phyloP scores from a whole-genome alignment of 2,329 filamentous ascomycete species.

The Pestalotiopsis fici region DNA sequence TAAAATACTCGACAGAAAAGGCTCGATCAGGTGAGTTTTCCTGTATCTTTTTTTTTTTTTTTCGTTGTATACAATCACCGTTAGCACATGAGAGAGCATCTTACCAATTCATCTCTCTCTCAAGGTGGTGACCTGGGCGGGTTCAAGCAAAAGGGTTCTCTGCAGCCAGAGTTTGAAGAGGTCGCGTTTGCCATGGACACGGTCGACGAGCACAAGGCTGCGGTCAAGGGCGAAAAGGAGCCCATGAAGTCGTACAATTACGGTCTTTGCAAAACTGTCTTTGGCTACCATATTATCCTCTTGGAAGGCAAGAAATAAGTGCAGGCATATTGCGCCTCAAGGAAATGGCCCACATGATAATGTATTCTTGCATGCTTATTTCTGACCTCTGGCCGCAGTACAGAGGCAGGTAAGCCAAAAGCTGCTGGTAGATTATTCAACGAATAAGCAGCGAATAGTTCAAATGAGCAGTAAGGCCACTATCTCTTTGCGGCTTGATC shows the following conservation, averaged over 20 bases:
- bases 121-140: not conserved
- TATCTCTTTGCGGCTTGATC: too few relatives aligned
- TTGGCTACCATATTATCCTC: constrained; percentile 12
- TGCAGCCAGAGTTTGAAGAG: not conserved
- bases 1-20: constrained; percentile 10
- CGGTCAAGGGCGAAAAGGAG: not conserved
- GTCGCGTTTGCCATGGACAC: constrained; percentile 5
- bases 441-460: too few relatives aligned
- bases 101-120: not conserved
- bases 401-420: too few relatives aligned
- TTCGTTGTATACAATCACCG: not conserved
- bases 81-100: too few relatives aligned
- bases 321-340: not conserved
- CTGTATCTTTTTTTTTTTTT: not conserved
- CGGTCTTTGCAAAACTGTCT: constrained; percentile 4
- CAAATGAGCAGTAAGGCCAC: too few relatives aligned
- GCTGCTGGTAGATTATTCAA: too few relatives aligned
- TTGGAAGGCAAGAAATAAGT: constrained; percentile 5
- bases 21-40: constrained; percentile 7
- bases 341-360: too few relatives aligned
- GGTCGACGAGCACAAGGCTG: not conserved
- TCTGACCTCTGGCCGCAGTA: too few relatives aligned
- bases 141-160: not conserved
- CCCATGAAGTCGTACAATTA: not conserved
- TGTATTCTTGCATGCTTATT: too few relatives aligned